A percentile compares a stretch with the other conserved stretches of the same genome.
Conservation (phyloP, 202 grass and related monocot species). For the Brachypodium distachyon region DNA sequence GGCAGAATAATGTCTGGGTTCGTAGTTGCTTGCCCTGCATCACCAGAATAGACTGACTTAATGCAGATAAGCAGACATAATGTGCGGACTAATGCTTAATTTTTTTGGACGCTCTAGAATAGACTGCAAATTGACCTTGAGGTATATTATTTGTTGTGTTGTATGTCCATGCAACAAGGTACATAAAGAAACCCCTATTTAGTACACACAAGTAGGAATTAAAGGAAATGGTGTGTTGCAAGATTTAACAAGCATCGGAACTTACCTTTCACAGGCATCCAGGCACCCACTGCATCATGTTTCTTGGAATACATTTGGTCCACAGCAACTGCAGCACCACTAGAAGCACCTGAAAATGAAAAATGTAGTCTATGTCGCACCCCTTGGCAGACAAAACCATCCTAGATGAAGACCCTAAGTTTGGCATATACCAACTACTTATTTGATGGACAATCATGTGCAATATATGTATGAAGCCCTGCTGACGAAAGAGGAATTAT, state of each 20-base stretch:
- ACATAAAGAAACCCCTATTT: neutral
- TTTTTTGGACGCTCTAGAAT: neutral
- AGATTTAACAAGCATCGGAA: neutral
- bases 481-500: neutral
- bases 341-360: slow-evolving; percentile 22
- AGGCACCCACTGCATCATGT: slow-evolving; percentile 26
- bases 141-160: neutral
- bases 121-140: neutral
- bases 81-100: neutral
- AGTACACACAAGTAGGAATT: neutral
- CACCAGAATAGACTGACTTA: slow-evolving; percentile 23
- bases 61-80: slow-evolving; percentile 11
- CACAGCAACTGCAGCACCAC: slow-evolving; percentile 8
- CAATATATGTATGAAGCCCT: neutral
- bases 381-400: neutral
- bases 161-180: neutral
- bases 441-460: neutral
- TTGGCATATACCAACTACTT: slow-evolving; percentile 11
- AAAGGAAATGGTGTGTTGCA: neutral
- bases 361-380: neutral
- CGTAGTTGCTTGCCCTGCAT: slow-evolving; percentile 25
- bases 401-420: slow-evolving; percentile 3
- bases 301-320: slow-evolving; percentile 37
- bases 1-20: slow-evolving; percentile 22
- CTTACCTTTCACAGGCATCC: slow-evolving; percentile 31